Percentiles rank a stretch among this genome's conserved stretches.
These are phyloP conservation scores for Candida glaebosa DNA, from an alignment of 805 yeast genomes.

Conservation along the genomic window DNA sequence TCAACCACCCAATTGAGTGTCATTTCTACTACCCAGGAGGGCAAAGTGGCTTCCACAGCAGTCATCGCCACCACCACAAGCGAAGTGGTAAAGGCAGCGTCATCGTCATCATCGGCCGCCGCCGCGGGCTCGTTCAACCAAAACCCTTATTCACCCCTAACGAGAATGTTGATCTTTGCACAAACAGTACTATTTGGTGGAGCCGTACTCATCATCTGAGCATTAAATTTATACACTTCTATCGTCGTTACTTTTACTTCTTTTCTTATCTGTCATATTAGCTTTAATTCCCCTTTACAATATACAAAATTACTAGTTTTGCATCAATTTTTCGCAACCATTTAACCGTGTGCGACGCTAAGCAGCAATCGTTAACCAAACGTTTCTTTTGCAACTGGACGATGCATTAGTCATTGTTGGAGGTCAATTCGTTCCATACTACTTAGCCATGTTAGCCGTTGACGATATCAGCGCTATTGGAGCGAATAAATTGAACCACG, in stretches of 20 bases:
- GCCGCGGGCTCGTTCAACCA: conserved; percentile 8
- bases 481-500: not conserved
- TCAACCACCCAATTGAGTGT: conserved; percentile 8
- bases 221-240: not conserved
- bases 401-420: not conserved
- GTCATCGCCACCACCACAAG: conserved; percentile 4
- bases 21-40: conserved; percentile 1
- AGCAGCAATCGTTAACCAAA: too few relatives aligned
- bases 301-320: not conserved
- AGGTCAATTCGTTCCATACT: not conserved
- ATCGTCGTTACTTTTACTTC: not conserved
- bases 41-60: not conserved
- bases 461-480: not conserved
- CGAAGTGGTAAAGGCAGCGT: conserved; percentile 1
- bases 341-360: too few relatives aligned
- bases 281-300: not conserved
- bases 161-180: conserved; percentile 14
- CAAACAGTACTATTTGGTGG: conserved; percentile 22
- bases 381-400: conserved; percentile 1
- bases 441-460: not conserved
- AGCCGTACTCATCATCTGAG: conserved; percentile 15
- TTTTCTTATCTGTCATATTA: not conserved
- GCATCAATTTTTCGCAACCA: not conserved
- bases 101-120: conserved; percentile 7
- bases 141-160: conserved; percentile 5